Conservation (phyloP, 2,329 filamentous ascomycete genomes). For the Trichoderma pleuroti region DNA sequence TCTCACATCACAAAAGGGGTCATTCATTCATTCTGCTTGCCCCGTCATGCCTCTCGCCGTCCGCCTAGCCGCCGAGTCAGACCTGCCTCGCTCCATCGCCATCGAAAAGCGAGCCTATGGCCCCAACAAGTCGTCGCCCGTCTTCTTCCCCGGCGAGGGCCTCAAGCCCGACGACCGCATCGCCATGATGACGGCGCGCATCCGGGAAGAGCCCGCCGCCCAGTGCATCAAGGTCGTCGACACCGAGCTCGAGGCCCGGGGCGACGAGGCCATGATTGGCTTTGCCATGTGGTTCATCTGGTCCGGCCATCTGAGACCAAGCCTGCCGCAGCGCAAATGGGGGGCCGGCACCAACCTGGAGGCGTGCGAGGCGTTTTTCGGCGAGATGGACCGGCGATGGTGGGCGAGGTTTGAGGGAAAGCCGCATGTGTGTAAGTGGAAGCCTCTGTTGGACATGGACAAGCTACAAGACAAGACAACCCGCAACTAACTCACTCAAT, state of each 20-base stretch:
- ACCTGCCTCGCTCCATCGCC: conserved; percentile 34
- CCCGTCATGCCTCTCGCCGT: conserved; percentile 38
- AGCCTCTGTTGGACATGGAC: too few relatives aligned
- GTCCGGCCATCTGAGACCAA: conserved; percentile 20
- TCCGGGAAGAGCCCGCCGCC: conserved; percentile 28
- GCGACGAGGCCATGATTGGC: conserved; percentile 31
- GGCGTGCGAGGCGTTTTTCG: conserved; percentile 33
- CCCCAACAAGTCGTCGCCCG: conserved; percentile 28
- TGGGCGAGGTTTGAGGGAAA: conserved; percentile 31
- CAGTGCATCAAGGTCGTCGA: conserved; percentile 38
- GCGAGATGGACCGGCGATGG: conserved; percentile 31
- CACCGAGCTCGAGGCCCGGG: conserved; percentile 28
- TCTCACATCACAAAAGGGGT: not conserved
- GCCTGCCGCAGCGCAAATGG: conserved; percentile 26
- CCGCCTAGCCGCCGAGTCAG: conserved; percentile 33
- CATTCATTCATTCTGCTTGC: not conserved
- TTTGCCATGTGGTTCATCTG: conserved; percentile 38
- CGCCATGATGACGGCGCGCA: conserved; percentile 23
- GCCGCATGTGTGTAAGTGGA: conserved; percentile 35
- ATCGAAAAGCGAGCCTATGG: conserved; percentile 40
- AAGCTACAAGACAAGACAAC: too few relatives aligned
- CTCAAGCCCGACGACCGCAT: conserved; percentile 25
- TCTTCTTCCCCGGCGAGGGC: conserved; percentile 33
- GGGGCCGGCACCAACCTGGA: conserved; percentile 33
- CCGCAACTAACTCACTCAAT: too few relatives aligned